Conservation (phyloP, 257 asterid genomes). For the Ocimum tenuiflorum region DNA sequence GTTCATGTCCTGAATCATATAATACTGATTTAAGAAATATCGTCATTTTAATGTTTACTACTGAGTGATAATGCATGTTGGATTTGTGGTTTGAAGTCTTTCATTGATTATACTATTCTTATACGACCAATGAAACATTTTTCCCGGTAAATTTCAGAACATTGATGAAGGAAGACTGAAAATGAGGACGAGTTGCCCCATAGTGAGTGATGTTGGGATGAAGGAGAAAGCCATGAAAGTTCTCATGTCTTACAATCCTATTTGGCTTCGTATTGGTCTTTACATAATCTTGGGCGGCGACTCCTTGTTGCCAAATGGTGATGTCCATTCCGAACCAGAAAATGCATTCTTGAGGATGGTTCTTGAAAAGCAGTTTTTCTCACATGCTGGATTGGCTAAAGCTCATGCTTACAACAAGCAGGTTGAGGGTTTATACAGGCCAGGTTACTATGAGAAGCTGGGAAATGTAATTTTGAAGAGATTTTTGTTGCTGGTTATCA, state of each 20-base stretch:
- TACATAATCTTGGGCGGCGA: constrained; percentile 82
- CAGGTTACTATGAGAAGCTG: constrained; percentile 88
- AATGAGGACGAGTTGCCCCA: constrained; percentile 84
- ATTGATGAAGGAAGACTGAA: constrained; percentile 85
- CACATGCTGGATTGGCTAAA: constrained; percentile 74
- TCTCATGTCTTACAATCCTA: constrained; percentile 73
- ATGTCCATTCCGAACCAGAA: constrained; percentile 71
- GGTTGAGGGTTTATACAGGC: constrained; percentile 94
- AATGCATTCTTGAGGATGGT: constrained; percentile 72
- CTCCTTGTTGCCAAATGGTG: constrained; percentile 56
- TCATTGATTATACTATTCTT: not conserved
- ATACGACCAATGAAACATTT: not conserved
- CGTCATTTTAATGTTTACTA: no score
- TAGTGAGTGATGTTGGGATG: constrained; percentile 90
- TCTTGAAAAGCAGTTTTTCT: constrained; percentile 72
- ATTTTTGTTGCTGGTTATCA: constrained; percentile 71
- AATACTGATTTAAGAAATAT: no score
- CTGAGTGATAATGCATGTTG: no score
- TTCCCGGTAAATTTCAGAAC: constrained; percentile 39
- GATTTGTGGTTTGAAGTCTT: no score
- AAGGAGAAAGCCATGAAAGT: constrained; percentile 70
- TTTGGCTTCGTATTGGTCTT: constrained; percentile 86
- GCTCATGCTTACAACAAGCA: constrained; percentile 75
- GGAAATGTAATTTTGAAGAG: constrained; percentile 89
- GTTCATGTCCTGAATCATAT: no score